A percentile compares a stretch with the other conserved stretches of the same genome.
These are phyloP conservation scores for Cladophialophora immunda DNA, from an alignment of 2,329 filamentous ascomycete genomes.

Conservation along the genomic window DNA sequence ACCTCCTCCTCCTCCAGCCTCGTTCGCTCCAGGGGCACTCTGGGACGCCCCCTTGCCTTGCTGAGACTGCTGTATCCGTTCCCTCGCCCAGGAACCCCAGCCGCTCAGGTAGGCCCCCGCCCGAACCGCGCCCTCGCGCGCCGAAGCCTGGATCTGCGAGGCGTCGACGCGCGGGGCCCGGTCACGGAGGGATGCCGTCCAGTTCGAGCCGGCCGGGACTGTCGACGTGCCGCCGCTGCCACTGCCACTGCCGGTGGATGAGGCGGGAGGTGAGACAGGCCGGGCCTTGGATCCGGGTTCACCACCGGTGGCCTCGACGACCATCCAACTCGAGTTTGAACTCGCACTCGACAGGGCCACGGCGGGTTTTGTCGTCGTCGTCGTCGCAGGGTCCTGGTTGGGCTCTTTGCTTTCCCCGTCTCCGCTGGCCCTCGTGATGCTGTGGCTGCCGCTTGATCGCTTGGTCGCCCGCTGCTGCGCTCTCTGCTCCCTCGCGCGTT, in stretches of 20 bases:
- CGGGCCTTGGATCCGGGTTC: constrained; percentile 36
- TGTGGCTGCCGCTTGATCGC: constrained; percentile 12
- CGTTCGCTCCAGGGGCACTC: background rate
- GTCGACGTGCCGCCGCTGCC: constrained; percentile 1
- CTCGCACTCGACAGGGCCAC: constrained; percentile 6
- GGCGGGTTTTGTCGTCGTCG: background rate
- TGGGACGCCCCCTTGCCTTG: constrained; percentile 4
- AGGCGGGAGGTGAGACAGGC: constrained; percentile 32
- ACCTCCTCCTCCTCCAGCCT: background rate
- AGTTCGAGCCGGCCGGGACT: constrained; percentile 32
- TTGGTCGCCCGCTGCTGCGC: constrained; percentile 15
- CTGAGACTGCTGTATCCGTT: constrained; percentile 40
- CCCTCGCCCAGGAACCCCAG: constrained; percentile 68
- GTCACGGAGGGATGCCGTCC: constrained; percentile 43
- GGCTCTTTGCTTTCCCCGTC: constrained; percentile 34
- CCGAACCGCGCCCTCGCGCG: constrained; percentile 61
- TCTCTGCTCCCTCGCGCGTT: constrained; percentile 30
- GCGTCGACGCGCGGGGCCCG: constrained; percentile 52
- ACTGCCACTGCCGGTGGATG: constrained; percentile 20
- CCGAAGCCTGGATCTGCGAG: constrained; percentile 62
- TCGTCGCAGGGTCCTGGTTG: background rate
- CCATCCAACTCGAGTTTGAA: constrained; percentile 12
- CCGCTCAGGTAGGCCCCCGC: constrained; percentile 71
- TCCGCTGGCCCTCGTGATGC: background rate
- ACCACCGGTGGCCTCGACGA: background rate